Evolutionary conservation across 2,329 filamentous ascomycete genomes (phyloP).

Genomic region (Fusarium incarnatum): DNA sequence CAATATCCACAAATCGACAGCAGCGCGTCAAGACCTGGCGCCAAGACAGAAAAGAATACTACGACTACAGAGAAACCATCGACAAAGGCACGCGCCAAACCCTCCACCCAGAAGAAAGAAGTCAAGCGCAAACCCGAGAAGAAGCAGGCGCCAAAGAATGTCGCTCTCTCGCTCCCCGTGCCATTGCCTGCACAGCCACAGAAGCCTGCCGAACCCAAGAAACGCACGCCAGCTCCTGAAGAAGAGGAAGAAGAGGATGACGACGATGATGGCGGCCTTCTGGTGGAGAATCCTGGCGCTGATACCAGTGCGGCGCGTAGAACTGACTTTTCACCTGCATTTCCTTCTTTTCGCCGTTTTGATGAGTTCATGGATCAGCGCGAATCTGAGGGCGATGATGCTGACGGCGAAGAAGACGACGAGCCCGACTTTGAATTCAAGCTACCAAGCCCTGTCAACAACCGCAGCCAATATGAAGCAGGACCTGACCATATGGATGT

Average conservation of each 20-base stretch:
- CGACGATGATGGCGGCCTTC: conserved; percentile 68
- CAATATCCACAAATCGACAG: conserved; percentile 74
- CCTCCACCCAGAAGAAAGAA: conserved; percentile 47
- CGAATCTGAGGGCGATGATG: conserved; percentile 60
- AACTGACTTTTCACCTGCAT: conserved; percentile 62
- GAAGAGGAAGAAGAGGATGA: conserved; percentile 67
- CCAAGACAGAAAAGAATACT: conserved; percentile 17
- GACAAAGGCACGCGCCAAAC: conserved; percentile 43
- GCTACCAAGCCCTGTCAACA: conserved; percentile 65
- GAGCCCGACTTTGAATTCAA: conserved; percentile 64
- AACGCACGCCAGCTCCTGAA: conserved; percentile 52
- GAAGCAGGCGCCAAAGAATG: conserved; percentile 52
- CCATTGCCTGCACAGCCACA: conserved; percentile 39
- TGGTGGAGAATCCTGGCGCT: conserved; percentile 70
- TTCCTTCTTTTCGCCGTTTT: conserved; percentile 62
- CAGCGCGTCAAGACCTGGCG: conserved; percentile 31
- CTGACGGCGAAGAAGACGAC: conserved; percentile 60
- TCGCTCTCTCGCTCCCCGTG: conserved; percentile 53
- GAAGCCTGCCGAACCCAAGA: conserved; percentile 44
- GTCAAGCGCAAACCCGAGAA: conserved; percentile 50
- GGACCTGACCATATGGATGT: conserved; percentile 47
- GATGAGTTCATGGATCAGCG: conserved; percentile 64
- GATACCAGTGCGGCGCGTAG: conserved; percentile 51
- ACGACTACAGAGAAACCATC: conserved; percentile 40
- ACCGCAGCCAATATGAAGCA: conserved; percentile 46